These are phyloP conservation scores for Alternaria brassicicola DNA, from an alignment of 2,329 filamentous ascomycete genomes.

Conservation along the genomic window DNA sequence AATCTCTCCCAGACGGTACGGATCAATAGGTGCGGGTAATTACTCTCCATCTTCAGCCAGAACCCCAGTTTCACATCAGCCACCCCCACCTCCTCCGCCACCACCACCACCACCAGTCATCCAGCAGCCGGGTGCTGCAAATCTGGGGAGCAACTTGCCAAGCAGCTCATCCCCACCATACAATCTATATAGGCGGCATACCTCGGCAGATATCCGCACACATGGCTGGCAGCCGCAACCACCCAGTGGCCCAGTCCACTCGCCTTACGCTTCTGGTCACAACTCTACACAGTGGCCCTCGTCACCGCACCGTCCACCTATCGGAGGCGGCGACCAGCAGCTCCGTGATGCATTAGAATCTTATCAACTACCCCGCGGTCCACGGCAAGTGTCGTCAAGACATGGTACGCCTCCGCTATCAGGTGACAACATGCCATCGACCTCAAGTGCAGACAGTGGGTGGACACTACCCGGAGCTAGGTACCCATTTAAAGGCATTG, in stretches of 20 bases:
- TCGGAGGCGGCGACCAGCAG: constrained; percentile 69
- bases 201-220: constrained; percentile 89
- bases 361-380: constrained; percentile 67
- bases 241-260: constrained; percentile 57
- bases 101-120: constrained; percentile 60
- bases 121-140: constrained; percentile 66
- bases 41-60: constrained; percentile 76
- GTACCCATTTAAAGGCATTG: constrained; percentile 57
- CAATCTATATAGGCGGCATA: constrained; percentile 82
- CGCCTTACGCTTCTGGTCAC: constrained; percentile 70
- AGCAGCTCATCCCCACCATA: constrained; percentile 61
- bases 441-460: constrained; percentile 59
- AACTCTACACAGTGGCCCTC: constrained; percentile 69
- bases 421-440: constrained; percentile 57
- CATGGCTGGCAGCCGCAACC: constrained; percentile 66
- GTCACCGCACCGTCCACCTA: constrained; percentile 61
- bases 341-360: constrained; percentile 70
- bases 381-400: constrained; percentile 56
- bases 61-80: constrained; percentile 68
- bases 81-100: constrained; percentile 65
- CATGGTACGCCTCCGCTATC: constrained; percentile 61
- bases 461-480: constrained; percentile 62
- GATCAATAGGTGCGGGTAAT: constrained; percentile 77
- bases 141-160: constrained; percentile 44
- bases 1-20: constrained; percentile 79